These are phyloP conservation scores for Leptographium procerum DNA, from an alignment of 2,329 filamentous ascomycete genomes.

Conservation along the genomic window DNA sequence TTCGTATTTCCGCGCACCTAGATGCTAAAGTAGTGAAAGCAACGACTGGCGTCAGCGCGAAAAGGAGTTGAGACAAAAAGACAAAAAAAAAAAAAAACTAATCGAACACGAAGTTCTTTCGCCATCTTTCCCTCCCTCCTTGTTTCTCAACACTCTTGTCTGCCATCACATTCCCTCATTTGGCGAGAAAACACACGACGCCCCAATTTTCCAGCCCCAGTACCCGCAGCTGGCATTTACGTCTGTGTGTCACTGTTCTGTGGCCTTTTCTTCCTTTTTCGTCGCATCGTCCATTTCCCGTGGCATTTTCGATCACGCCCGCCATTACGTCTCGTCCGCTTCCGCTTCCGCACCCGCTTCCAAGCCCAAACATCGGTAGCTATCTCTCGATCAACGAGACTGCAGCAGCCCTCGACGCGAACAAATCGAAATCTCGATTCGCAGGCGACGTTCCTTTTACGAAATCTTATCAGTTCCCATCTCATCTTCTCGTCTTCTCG, in stretches of 20 bases:
- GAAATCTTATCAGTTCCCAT: neutral
- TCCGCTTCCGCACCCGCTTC: neutral
- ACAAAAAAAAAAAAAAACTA: neutral
- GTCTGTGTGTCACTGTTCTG: neutral
- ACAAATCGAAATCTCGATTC: neutral
- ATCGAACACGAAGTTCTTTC: neutral
- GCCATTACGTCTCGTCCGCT: neutral
- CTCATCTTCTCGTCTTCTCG: neutral
- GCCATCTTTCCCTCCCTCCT: neutral
- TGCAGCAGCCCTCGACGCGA: neutral
- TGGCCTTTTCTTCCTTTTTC: neutral
- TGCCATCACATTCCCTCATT: neutral
- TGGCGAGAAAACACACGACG: neutral
- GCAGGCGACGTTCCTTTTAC: neutral
- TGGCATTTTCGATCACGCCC: neutral
- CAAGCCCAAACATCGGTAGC: neutral
- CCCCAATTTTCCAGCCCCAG: neutral
- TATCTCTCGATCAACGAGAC: neutral
- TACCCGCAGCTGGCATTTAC: neutral
- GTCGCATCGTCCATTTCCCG: slow-evolving; percentile 1
- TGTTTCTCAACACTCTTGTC: neutral
- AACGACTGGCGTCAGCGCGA: neutral
- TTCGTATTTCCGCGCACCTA: neutral
- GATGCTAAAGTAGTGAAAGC: neutral
- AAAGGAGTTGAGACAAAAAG: neutral